phyloP scores from a whole-genome alignment of 192 early-diverging fungal species.

The Backusella sp. region DNA sequence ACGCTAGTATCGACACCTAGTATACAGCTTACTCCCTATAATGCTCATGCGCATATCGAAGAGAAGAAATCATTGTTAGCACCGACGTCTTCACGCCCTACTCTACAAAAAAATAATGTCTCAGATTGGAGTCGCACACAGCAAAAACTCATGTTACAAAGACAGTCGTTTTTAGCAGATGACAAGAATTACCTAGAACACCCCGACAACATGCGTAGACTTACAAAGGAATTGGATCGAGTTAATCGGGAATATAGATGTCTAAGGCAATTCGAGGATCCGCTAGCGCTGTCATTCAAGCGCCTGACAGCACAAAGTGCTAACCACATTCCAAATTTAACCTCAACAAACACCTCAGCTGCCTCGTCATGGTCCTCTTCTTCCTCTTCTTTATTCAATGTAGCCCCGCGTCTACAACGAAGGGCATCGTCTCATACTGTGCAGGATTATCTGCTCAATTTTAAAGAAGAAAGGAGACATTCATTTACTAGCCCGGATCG shows the following conservation, averaged over 20 bases:
- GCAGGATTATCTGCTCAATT: background rate
- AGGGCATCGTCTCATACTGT: background rate
- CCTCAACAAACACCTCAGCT: background rate
- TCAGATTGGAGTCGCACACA: conserved; percentile 35
- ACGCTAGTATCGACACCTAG: background rate
- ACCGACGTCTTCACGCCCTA: background rate
- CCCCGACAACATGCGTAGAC: conserved; percentile 38
- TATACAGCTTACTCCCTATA: conserved; percentile 4
- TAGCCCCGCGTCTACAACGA: conserved; percentile 5
- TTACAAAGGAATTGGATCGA: conserved; percentile 46
- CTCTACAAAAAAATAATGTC: background rate
- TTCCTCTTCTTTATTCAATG: background rate
- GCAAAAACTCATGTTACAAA: conserved; percentile 44
- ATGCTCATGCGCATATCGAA: conserved; percentile 7
- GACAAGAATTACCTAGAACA: conserved; percentile 44
- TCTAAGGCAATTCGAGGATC: conserved; percentile 40
- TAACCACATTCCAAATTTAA: conserved; percentile 3
- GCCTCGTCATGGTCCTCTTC: conserved; percentile 8
- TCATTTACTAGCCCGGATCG: conserved; percentile 9
- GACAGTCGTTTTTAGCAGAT: conserved; percentile 43
- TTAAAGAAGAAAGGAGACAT: conserved; percentile 12
- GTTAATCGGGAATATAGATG: conserved; percentile 49
- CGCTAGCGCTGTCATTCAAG: conserved; percentile 38
- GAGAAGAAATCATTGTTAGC: conserved; percentile 1
- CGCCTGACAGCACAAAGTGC: conserved; percentile 17